Evolutionary conservation across 768 basidiomycete species (phyloP).

Genomic region (Phlebiopsis flavidoalba): DNA sequence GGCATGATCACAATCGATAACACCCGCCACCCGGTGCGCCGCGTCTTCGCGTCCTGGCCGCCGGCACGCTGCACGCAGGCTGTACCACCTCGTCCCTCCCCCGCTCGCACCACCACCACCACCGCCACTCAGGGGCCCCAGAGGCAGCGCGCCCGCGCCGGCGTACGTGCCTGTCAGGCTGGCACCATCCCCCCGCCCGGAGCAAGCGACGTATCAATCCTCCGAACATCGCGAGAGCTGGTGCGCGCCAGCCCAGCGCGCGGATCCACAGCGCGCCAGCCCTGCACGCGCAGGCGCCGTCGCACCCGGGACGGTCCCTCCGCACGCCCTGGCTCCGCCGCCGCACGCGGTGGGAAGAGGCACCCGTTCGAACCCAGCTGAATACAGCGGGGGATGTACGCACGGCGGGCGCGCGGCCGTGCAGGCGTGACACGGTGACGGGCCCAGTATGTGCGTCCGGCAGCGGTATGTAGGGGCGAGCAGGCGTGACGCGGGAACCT

Average conservation of each 20-base stretch:
- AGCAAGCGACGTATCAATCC: not conserved
- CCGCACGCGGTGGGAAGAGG: not conserved
- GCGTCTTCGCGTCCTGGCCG: not conserved
- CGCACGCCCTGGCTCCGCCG: not conserved
- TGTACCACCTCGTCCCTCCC: not conserved
- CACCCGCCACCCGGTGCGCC: no score
- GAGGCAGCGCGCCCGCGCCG: not conserved
- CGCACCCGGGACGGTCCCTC: not conserved
- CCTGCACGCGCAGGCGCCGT: not conserved
- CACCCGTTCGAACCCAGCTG: not conserved
- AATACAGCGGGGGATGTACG: not conserved
- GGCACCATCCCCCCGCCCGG: not conserved
- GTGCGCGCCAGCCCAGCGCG: not conserved
- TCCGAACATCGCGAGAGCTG: constrained; percentile 4
- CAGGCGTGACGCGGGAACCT: constrained; percentile 10
- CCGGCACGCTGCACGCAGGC: not conserved
- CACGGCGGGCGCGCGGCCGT: not conserved
- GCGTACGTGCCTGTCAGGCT: no score
- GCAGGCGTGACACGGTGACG: not conserved
- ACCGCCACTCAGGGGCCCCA: not conserved
- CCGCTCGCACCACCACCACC: no score
- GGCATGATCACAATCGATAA: not conserved
- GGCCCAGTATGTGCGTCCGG: not conserved
- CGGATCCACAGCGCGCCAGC: not conserved
- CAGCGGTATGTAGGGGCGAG: not conserved